Percentiles rank a stretch among this genome's conserved stretches.
Evolutionary conservation across 2,329 filamentous ascomycete species (phyloP).

Genomic region (Sclerotinia nivalis): DNA sequence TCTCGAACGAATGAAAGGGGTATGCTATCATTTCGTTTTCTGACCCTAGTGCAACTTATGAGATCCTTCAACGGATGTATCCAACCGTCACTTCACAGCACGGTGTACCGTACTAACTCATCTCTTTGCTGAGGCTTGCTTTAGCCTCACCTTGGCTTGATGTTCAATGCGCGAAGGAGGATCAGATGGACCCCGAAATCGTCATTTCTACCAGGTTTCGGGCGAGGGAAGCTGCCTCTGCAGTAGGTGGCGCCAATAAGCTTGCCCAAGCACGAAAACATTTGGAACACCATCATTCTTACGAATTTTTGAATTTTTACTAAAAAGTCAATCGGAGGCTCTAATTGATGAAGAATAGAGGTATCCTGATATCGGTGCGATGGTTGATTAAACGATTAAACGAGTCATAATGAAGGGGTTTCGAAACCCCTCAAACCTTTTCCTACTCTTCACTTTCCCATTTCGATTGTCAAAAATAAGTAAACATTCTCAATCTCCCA

Average conservation of each 20-base stretch:
- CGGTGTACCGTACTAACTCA: constrained; percentile 3
- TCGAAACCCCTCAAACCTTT: not conserved
- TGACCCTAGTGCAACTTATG: not conserved
- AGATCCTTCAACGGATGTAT: constrained; percentile 15
- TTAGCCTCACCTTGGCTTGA: constrained; percentile 5
- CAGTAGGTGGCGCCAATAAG: constrained; percentile 16
- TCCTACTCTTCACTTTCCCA: not conserved
- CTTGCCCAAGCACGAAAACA: not conserved
- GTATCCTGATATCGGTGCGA: not conserved
- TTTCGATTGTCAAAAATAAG: not conserved
- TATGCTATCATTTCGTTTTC: constrained; percentile 3
- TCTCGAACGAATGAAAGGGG: constrained; percentile 14
- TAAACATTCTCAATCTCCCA: constrained; percentile 12
- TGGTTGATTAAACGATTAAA: not conserved
- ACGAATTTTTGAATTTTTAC: not conserved
- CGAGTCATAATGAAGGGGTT: constrained; percentile 7
- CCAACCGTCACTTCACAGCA: constrained; percentile 9
- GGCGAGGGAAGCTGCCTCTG: constrained; percentile 5
- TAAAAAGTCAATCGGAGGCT: not conserved
- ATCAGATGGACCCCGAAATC: constrained; percentile 22
- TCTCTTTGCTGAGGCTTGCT: constrained; percentile 15
- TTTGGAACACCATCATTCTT: constrained; percentile 16
- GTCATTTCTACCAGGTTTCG: constrained; percentile 17
- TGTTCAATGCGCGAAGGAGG: constrained; percentile 18
- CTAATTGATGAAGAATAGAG: not conserved